phyloP scores from a whole-genome alignment of 108 stramenopile species.

The Conticribra guillardii region DNA sequence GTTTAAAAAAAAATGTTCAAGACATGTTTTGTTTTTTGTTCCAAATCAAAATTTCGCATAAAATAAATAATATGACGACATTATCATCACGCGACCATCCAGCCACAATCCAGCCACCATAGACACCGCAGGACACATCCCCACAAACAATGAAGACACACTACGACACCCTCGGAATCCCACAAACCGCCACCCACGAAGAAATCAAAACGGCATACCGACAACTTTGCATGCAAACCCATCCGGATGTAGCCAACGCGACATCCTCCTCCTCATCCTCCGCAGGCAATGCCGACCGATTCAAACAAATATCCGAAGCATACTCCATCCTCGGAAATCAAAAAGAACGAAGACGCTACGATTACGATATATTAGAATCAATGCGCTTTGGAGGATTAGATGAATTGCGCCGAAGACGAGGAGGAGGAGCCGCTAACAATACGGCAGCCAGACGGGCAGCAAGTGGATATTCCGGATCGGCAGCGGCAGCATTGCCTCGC shows the following conservation, averaged over 20 bases:
- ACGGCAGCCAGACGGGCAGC: constrained; percentile 15
- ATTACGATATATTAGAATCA: constrained; percentile 42
- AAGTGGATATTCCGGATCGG: too few species aligned
- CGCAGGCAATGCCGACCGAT: constrained; percentile 55
- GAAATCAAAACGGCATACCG: constrained; percentile 95
- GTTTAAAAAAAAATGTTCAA: too few species aligned
- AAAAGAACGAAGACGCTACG: constrained; percentile 61
- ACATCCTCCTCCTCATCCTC: constrained; percentile 18
- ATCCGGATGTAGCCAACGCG: constrained; percentile 84
- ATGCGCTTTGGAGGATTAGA: constrained; percentile 4
- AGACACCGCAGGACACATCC: too few species aligned
- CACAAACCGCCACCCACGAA: constrained; percentile 61
- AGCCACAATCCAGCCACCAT: too few species aligned
- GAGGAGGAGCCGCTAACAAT: constrained; percentile 1
- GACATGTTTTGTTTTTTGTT: too few species aligned
- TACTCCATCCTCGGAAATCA: constrained; percentile 66
- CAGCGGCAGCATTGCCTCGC: constrained; percentile 40
- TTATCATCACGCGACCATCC: too few species aligned
- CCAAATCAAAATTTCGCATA: too few species aligned
- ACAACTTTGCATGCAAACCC: constrained; percentile 85
- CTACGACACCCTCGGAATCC: constrained; percentile 86
- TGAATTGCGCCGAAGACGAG: constrained; percentile 22
- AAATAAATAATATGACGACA: too few species aligned
- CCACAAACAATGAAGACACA: constrained; percentile 42
- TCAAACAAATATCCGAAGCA: constrained; percentile 81